Evolutionary conservation across 2,329 filamentous ascomycete species (phyloP).

Genomic region (Neofusicoccum laricinum): DNA sequence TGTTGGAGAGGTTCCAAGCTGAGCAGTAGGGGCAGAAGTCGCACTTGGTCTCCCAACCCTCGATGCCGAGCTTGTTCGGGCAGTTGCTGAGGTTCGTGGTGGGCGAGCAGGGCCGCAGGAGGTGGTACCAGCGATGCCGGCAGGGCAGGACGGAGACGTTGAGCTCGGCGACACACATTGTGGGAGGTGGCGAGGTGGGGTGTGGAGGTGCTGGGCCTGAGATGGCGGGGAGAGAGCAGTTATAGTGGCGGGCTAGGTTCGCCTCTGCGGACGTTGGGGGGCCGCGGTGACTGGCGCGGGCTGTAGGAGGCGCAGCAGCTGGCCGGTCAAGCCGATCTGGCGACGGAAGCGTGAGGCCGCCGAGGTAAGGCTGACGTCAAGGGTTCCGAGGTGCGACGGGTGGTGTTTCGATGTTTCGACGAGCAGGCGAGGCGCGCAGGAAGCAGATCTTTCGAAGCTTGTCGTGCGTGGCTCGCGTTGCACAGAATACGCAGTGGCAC

Average conservation of each 20-base stretch:
- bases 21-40: slow-evolving; percentile 49
- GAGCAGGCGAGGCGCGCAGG: background rate
- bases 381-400: slow-evolving; percentile 8
- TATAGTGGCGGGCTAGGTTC: background rate
- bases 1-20: slow-evolving; percentile 35
- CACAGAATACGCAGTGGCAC: slow-evolving; percentile 2
- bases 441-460: slow-evolving; percentile 7
- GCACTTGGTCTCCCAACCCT: slow-evolving; percentile 50
- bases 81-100: slow-evolving; percentile 48
- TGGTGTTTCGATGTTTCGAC: slow-evolving; percentile 14
- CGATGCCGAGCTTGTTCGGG: slow-evolving; percentile 42
- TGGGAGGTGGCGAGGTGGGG: slow-evolving; percentile 17
- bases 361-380: slow-evolving; percentile 15
- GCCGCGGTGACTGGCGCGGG: background rate
- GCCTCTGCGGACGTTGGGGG: background rate
- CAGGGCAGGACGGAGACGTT: slow-evolving; percentile 47
- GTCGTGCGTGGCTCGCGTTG: slow-evolving; percentile 10
- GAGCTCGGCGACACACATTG: slow-evolving; percentile 51
- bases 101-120: slow-evolving; percentile 43
- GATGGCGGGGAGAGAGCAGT: background rate
- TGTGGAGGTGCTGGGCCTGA: background rate
- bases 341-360: background rate
- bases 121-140: slow-evolving; percentile 50
- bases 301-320: background rate
- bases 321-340: background rate